Percentiles rank a stretch among this genome's conserved stretches.
These are phyloP conservation scores for Penicillium expansum DNA, from an alignment of 2,329 filamentous ascomycete genomes.

Conservation along the genomic window DNA sequence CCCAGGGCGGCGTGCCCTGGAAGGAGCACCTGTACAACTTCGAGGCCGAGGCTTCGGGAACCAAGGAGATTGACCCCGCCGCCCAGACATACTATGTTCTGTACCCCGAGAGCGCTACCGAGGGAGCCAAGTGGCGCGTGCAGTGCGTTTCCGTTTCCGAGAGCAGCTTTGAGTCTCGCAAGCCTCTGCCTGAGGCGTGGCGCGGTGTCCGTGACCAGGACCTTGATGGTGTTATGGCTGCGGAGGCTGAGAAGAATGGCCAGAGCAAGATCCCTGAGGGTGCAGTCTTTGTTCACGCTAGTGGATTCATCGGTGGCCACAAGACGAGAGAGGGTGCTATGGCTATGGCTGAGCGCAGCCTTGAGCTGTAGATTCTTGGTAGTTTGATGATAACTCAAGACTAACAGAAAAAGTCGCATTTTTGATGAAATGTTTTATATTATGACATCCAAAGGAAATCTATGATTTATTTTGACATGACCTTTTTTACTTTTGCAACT, in stretches of 20 bases:
- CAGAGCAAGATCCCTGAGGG: slow-evolving; percentile 47
- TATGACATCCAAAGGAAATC: background rate
- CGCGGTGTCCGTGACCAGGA: slow-evolving; percentile 84
- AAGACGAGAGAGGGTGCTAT: slow-evolving; percentile 84
- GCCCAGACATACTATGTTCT: slow-evolving; percentile 78
- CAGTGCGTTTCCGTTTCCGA: slow-evolving; percentile 83
- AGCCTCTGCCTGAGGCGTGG: slow-evolving; percentile 87
- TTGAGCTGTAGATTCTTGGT: slow-evolving; percentile 26
- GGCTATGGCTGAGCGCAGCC: slow-evolving; percentile 65
- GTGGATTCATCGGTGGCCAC: slow-evolving; percentile 95
- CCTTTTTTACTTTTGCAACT: background rate
- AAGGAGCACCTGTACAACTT: slow-evolving; percentile 92
- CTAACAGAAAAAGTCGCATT: slow-evolving; percentile 5
- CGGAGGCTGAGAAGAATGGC: slow-evolving; percentile 40
- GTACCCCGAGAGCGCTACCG: slow-evolving; percentile 77
- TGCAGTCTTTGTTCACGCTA: slow-evolving; percentile 88
- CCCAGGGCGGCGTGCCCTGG: slow-evolving; percentile 78
- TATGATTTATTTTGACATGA: background rate
- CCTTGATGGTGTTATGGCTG: slow-evolving; percentile 60
- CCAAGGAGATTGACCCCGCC: slow-evolving; percentile 39
- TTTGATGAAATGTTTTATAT: background rate
- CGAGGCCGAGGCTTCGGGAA: slow-evolving; percentile 57
- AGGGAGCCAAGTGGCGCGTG: slow-evolving; percentile 84
- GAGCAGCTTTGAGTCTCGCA: slow-evolving; percentile 87
- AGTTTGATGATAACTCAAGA: background rate